Evolutionary conservation across 345 rosid species (phyloP).

Genomic region (Bruguiera parviflora): DNA sequence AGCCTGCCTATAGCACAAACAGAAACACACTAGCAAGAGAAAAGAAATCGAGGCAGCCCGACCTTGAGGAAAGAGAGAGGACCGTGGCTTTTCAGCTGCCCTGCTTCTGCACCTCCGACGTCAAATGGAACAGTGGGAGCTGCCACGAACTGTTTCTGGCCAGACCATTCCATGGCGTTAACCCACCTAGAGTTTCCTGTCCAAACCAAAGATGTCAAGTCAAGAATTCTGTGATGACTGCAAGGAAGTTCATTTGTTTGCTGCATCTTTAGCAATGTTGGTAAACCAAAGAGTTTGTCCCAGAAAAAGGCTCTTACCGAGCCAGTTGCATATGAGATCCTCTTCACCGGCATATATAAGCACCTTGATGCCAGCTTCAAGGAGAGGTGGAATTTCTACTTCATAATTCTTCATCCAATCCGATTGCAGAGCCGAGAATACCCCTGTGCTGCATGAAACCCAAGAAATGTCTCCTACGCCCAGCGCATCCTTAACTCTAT

Average conservation of each 20-base stretch:
- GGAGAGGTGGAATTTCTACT: constrained; percentile 62
- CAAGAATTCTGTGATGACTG: not conserved
- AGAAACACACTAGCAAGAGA: not conserved
- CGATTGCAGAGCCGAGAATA: constrained; percentile 38
- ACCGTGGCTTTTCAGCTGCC: constrained; percentile 60
- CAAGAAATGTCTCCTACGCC: constrained; percentile 64
- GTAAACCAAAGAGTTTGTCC: not conserved
- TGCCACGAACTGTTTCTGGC: constrained; percentile 48
- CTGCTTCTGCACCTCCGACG: constrained; percentile 60
- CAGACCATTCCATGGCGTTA: constrained; percentile 70
- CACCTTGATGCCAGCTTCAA: constrained; percentile 62
- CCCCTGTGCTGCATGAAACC: constrained; percentile 63
- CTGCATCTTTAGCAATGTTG: too few species aligned
- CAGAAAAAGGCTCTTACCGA: constrained; percentile 40
- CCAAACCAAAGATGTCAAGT: not conserved
- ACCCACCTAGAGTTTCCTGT: constrained; percentile 87
- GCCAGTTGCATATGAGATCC: constrained; percentile 90
- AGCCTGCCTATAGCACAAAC: not conserved
- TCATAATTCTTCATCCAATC: constrained; percentile 86
- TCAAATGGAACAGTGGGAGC: constrained; percentile 48
- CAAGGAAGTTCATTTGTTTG: too few species aligned
- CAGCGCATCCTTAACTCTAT: constrained; percentile 48
- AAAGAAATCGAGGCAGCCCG: not conserved
- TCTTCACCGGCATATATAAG: constrained; percentile 85
- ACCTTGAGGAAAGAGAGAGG: constrained; percentile 82